Base-by-base conservation (phyloP, 208 protist genomes). In the Trypanosoma scelopori region DNA sequence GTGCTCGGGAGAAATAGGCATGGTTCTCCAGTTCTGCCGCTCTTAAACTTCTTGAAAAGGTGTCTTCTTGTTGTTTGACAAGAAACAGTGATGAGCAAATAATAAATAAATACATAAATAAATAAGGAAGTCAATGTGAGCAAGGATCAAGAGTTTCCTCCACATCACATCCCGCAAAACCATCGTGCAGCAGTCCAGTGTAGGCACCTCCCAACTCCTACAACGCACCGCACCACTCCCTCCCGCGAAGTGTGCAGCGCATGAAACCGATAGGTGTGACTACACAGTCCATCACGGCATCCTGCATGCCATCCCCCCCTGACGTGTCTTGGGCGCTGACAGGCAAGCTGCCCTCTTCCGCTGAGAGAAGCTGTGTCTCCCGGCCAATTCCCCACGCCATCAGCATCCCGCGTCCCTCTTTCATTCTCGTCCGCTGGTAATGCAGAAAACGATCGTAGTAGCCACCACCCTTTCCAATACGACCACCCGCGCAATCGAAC, bases 361-460 rank as follows among this genome's bases (percentile, higher is more conserved):
- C 22, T 28, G 46, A 41, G 16, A 72, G 1, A 35, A 67, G 27
- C 28, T 74, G 59, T 27, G 32, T 60, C 30, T 59, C 48, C 30
- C 59, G 66, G 18, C 39, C 51, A 37, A 67, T 43, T 35, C 59
- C 68, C 59, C 59, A 67, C 20, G 51, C 45, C n/a, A 50, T 11
- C 16, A 63, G n/a, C 51, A 28, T 43, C 16, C 11, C 46, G 5
- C 43, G 16, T 12, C n/a, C 20, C 20, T 23, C 49, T 37, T 11
- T 13, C 4, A 23, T 23, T 5, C 7, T 28, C 18, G n/a, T 16
- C 20, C 56, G 62, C 23, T 65, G 63, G 50, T 80, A 85, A 20
- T 28, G 27, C 13, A 93, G 71, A 50, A 96, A 96, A 18, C 83
- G 74, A 68, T 96, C 90, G 73, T 96, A 96, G 73, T 81, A 96